Conservation (phyloP, 495 filamentous ascomycete genomes). For the Lasiosphaeriaceae sp. region DNA sequence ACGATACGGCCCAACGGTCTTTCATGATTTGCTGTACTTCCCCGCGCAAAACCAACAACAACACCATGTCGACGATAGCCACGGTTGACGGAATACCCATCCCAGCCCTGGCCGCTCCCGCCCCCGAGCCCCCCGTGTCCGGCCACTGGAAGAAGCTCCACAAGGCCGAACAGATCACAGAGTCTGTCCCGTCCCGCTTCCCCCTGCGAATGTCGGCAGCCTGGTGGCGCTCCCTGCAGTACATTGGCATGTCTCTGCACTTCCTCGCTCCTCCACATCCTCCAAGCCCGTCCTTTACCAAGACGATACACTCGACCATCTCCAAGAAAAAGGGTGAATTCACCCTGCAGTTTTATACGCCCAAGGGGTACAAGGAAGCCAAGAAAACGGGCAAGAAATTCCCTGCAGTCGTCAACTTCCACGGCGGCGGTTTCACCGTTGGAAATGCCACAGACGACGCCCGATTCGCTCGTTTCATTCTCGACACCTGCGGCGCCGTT, state of each 20-base stretch:
- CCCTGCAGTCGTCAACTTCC: slow-evolving; percentile 69
- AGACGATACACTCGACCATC: slow-evolving; percentile 58
- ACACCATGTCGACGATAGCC: slow-evolving; percentile 22
- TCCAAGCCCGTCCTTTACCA: slow-evolving; percentile 62
- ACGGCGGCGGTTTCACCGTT: slow-evolving; percentile 76
- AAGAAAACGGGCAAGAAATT: slow-evolving; percentile 50
- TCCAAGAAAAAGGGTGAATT: slow-evolving; percentile 52
- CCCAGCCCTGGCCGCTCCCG: slow-evolving; percentile 10
- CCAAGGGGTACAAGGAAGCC: slow-evolving; percentile 54
- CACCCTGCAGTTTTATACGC: slow-evolving; percentile 77
- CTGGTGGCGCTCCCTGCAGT: slow-evolving; percentile 76
- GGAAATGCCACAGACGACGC: slow-evolving; percentile 68
- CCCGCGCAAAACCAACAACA: background rate
- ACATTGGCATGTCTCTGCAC: slow-evolving; percentile 75
- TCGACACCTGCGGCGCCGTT: slow-evolving; percentile 51
- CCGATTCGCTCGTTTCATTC: slow-evolving; percentile 57
- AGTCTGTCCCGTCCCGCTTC: slow-evolving; percentile 51
- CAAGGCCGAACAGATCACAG: slow-evolving; percentile 37
- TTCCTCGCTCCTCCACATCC: slow-evolving; percentile 63
- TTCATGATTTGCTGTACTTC: too few species aligned
- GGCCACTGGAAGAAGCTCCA: slow-evolving; percentile 20
- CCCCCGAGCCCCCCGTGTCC: slow-evolving; percentile 1
- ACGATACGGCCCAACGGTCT: too few species aligned
- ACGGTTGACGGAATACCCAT: slow-evolving; percentile 37
- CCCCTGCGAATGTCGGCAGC: slow-evolving; percentile 68